Evolutionary conservation across 176 grass and related monocot species (phyloP), one percentile per base, ranked within the genome.

Genomic region (Eremochloa ophiuroides): DNA sequence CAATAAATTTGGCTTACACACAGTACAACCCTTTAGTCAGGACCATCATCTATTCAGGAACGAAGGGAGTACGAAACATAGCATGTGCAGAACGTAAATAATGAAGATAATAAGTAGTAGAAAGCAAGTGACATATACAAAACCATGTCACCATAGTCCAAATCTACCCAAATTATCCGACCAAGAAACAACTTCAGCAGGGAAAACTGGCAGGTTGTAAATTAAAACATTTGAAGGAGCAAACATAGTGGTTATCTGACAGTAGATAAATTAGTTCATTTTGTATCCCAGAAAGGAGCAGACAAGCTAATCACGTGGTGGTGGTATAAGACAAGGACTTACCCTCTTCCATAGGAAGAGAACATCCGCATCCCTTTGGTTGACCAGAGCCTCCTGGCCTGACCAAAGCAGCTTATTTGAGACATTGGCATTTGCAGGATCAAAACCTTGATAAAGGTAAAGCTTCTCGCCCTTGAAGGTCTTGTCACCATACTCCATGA

Each of bases 401-500:
- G 44, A 58, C 74, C 14, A 58, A 76, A 84, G 28, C 46, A 76
- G 60, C 71, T 88, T 93, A 53, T 91, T 91, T 58, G 82, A 86
- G 4, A 74, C 58, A 38, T 98, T 89, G 7, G 67, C 82, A 76
- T 88, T 98, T 69, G 71, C 77, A 80, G 90, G 96, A 75, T 95
- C 56, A 17, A 93, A 98, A 50, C 96, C 93, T 87, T 98, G 96
- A 87, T 93, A 98, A 18, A 95, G 82, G 62, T 93, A 98, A 66
- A 95, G 80, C 78, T 90, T 93, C 53, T 98, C 90, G 14, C 74
- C 38, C 74, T 93, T 98, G 79, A 95, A 88, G 68, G 82, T 81
- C 71, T 64, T 95, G 47, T 98, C 95, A 18, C 95, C 95, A 51
- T 93, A 98, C 59, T 98, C 95, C 95, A 98, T 98, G 41, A 95